These are phyloP conservation scores for Pleurotus citrinopileatus DNA, from an alignment of 768 basidiomycete species.

Conservation along the genomic window DNA sequence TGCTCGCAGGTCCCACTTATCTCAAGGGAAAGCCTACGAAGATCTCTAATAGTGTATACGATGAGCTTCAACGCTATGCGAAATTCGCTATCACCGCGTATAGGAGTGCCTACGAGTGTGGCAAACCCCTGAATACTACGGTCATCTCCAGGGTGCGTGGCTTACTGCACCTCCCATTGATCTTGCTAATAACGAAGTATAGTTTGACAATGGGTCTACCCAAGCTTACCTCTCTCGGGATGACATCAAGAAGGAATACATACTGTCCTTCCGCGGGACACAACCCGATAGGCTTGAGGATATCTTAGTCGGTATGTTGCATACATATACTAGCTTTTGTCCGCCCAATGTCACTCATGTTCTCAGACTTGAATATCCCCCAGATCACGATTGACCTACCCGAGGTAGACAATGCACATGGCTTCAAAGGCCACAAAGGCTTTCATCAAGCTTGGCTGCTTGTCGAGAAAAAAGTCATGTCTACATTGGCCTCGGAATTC, in stretches of 20 bases:
- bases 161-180: too few species aligned
- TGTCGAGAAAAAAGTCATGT: not conserved
- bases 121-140: not conserved
- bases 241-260: slow-evolving; percentile 1
- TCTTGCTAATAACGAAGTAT: too few species aligned
- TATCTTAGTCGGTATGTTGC: not conserved
- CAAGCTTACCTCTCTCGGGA: not conserved
- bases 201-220: slow-evolving; percentile 5
- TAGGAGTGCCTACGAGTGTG: not conserved
- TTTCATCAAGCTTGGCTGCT: not conserved
- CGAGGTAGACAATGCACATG: not conserved
- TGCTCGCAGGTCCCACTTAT: not conserved
- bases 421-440: not conserved
- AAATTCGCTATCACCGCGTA: not conserved
- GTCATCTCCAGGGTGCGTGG: not conserved
- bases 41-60: not conserved
- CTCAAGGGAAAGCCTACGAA: not conserved
- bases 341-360: not conserved
- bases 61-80: not conserved
- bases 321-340: not conserved
- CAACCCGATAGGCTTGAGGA: not conserved
- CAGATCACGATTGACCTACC: not conserved
- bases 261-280: slow-evolving; percentile 2
- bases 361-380: not conserved
- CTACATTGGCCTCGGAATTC: not conserved